Base-by-base conservation (phyloP, 2,329 filamentous ascomycete species). In the Myrmaecium sp. region DNA sequence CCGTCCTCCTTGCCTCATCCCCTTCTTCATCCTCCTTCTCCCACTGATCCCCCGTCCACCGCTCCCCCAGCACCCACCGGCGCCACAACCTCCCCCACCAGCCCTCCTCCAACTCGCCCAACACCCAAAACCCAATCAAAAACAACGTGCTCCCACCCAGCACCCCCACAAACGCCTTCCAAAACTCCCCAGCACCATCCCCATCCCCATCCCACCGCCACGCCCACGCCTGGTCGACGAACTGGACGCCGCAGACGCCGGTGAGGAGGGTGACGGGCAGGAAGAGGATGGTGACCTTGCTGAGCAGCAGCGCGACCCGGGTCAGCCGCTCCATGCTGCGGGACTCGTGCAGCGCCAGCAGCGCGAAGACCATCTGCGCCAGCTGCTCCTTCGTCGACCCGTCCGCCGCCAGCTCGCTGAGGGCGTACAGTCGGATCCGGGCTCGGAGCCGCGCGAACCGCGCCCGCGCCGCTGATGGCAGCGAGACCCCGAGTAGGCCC, bases 211-310 rank as follows among this genome's bases (percentile, higher is more conserved):
- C n/a, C n/a, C n/a, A n/a, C n/a, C n/a, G n/a, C n/a, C n/a, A n/a
- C n/a, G n/a, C n/a, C n/a, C n/a, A n/a, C n/a, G n/a, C n/a, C n/a
- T n/a, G n/a, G 4, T 66, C 62, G 5, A 56, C 49, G 26, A 81
- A 65, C 43, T 78, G 64, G 2, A 74, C 63, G 5, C 69, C 73
- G 46, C 81, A 83, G 48, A 81, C 83, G 17, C 60, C 69, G 3
- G 75, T 80, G 67, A 82, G 72, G 25, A 82, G 62, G 36, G 66
- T 74, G 33, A 82, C 73, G 1, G 77, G 77, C 29, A 82, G 59
- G 52, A 83, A 83, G 27, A 82, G 57, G 21, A 82, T 76, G 8
- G 72, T 78, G 5, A 76, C 67, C 44, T 83, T 82, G 24, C 74
- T 75, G 7, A 83, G 58, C 4, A 83, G 54, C 4, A 80, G 69